A percentile compares a stretch with the other conserved stretches of the same genome.
Evolutionary conservation across 2,329 filamentous ascomycete species (phyloP).

Genomic region (Curvularia verruculosa): DNA sequence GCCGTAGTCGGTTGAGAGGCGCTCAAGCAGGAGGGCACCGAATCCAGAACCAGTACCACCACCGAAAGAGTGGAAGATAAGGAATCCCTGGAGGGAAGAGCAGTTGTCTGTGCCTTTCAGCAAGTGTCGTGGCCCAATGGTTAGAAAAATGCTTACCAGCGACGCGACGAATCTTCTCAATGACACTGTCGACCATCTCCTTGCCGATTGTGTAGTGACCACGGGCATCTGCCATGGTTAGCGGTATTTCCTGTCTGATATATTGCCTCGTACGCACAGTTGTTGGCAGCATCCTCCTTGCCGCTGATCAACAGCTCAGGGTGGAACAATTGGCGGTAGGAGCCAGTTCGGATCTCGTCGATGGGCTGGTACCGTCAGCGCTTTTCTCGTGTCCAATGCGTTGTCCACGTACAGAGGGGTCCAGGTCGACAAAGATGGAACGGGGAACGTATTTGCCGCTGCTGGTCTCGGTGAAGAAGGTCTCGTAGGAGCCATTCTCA

Average conservation of each 20-base stretch:
- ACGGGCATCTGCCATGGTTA: slow-evolving; percentile 63
- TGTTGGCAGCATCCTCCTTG: slow-evolving; percentile 79
- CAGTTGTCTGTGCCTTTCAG: slow-evolving; percentile 66
- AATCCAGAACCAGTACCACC: slow-evolving; percentile 76
- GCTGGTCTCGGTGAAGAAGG: slow-evolving; percentile 76
- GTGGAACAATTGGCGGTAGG: slow-evolving; percentile 73
- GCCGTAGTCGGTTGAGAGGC: slow-evolving; percentile 73
- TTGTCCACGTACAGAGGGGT: slow-evolving; percentile 64
- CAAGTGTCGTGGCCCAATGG: background rate
- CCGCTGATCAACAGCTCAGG: slow-evolving; percentile 74
- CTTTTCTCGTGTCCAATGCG: background rate
- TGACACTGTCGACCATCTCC: slow-evolving; percentile 74
- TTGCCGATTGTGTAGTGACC: slow-evolving; percentile 79
- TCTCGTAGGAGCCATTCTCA: slow-evolving; percentile 71
- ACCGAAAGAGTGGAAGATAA: slow-evolving; percentile 77
- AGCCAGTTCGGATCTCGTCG: slow-evolving; percentile 73
- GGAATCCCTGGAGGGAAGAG: slow-evolving; percentile 73
- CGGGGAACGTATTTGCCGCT: slow-evolving; percentile 74
- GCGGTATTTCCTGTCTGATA: background rate
- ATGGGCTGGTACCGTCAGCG: slow-evolving; percentile 58
- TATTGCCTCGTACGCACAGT: slow-evolving; percentile 58
- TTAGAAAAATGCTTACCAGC: slow-evolving; percentile 58
- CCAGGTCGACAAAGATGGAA: slow-evolving; percentile 74
- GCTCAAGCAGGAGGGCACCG: slow-evolving; percentile 73
- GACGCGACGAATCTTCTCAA: slow-evolving; percentile 72